phyloP scores from a whole-genome alignment of 1,139 yeast species.

The Kodamaea sp. region DNA sequence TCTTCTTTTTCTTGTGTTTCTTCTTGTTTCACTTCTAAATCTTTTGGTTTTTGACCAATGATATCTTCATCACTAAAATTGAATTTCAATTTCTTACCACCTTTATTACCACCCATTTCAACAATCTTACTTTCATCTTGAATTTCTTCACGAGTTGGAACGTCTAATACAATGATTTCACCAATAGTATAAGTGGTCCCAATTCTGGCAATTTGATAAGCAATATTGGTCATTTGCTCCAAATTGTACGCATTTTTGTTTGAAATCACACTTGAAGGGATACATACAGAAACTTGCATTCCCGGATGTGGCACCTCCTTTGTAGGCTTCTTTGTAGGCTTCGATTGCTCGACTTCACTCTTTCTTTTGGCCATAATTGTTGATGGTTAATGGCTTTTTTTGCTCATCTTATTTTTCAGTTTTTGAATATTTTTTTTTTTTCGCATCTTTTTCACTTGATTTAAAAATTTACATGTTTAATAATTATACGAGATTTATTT shows the following conservation, averaged over 20 bases:
- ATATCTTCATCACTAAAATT: constrained; percentile 31
- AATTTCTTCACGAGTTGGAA: constrained; percentile 25
- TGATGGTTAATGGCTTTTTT: neutral
- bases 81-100: constrained; percentile 34
- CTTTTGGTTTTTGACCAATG: constrained; percentile 2
- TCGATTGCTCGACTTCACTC: constrained; percentile 16
- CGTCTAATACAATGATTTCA: constrained; percentile 68
- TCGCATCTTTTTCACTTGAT: neutral
- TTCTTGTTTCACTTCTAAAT: constrained; percentile 13
- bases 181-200: constrained; percentile 66
- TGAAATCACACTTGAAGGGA: constrained; percentile 60
- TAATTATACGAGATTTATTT: neutral
- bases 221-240: constrained; percentile 68
- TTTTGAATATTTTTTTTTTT: neutral
- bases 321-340: constrained; percentile 32
- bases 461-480: neutral
- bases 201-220: constrained; percentile 76
- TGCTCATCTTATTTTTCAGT: neutral
- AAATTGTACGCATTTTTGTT: constrained; percentile 55
- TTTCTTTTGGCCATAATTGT: constrained; percentile 26
- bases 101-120: constrained; percentile 23
- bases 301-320: constrained; percentile 21
- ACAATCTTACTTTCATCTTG: constrained; percentile 20
- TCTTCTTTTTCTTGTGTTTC: constrained; percentile 14
- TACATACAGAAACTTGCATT: constrained; percentile 48